Evolutionary conservation across 2,329 filamentous ascomycete genomes (phyloP).

Genomic region (Hypoxylon sp.): DNA sequence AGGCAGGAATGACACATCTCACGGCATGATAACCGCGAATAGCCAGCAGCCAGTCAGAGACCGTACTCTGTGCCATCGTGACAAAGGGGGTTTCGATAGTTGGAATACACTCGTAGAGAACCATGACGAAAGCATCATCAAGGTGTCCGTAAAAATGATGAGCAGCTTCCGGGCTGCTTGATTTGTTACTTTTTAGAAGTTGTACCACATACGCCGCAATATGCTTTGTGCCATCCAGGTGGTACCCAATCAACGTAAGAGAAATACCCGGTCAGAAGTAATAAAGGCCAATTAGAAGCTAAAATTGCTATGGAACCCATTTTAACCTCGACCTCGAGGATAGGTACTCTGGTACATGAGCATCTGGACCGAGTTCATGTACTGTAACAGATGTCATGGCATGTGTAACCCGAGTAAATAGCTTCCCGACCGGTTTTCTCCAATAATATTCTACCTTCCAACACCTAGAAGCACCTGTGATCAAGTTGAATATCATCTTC

Average conservation of each 20-base stretch:
- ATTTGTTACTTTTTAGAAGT: constrained; percentile 29
- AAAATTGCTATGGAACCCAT: constrained; percentile 7
- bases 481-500: constrained; percentile 16
- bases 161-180: constrained; percentile 8
- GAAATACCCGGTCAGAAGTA: constrained; percentile 6
- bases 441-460: constrained; percentile 12
- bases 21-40: constrained; percentile 34
- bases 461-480: constrained; percentile 31
- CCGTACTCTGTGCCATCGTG: constrained; percentile 19
- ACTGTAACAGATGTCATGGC: constrained; percentile 2
- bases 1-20: constrained; percentile 39
- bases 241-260: constrained; percentile 41
- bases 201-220: constrained; percentile 27
- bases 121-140: constrained; percentile 20
- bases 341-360: constrained; percentile 26
- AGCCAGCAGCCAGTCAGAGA: constrained; percentile 29
- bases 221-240: constrained; percentile 27
- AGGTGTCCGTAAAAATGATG: constrained; percentile 15
- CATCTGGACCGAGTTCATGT: neutral
- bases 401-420: constrained; percentile 17
- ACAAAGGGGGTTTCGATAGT: constrained; percentile 24
- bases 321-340: constrained; percentile 29
- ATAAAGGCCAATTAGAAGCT: constrained; percentile 22
- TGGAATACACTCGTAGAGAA: constrained; percentile 15
- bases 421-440: constrained; percentile 26